Evolutionary conservation across 768 basidiomycete species (phyloP).

Genomic region (Naganishia kalamii): DNA sequence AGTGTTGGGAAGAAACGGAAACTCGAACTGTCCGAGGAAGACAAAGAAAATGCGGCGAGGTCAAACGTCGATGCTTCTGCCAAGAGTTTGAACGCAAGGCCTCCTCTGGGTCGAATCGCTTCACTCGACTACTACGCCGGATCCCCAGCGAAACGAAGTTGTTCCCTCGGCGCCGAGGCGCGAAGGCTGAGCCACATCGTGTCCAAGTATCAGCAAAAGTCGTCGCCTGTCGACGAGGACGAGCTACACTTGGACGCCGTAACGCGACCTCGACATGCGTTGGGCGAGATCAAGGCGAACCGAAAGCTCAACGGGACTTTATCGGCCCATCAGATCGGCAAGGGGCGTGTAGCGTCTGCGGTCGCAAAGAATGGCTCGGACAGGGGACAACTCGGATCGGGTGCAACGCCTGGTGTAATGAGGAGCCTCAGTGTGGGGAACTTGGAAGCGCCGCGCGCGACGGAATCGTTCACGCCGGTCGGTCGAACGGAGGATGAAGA

Average conservation of each 20-base stretch:
- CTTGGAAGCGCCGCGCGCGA: not conserved
- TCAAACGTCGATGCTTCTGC: not conserved
- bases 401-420: not conserved
- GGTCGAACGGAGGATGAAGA: conserved; percentile 21
- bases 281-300: not conserved
- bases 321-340: not conserved
- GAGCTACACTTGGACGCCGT: not conserved
- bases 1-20: conserved; percentile 3
- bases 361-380: not conserved
- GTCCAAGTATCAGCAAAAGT: conserved; percentile 1
- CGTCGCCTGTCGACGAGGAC: conserved; percentile 7
- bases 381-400: not conserved
- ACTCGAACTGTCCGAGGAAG: conserved; percentile 6
- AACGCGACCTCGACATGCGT: conserved; percentile 8
- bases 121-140: conserved; percentile 25
- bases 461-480: not conserved
- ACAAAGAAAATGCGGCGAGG: conserved; percentile 1
- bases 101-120: conserved; percentile 15
- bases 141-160: conserved; percentile 24
- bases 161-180: conserved; percentile 14
- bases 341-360: not conserved
- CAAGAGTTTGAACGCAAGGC: not conserved
- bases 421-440: not conserved
- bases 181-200: conserved; percentile 16
- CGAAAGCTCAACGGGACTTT: conserved; percentile 3